Evolutionary conservation across 257 asterid genomes (phyloP), one percentile per base, ranked within the genome.

Genomic region (Penstemon eatonii): DNA sequence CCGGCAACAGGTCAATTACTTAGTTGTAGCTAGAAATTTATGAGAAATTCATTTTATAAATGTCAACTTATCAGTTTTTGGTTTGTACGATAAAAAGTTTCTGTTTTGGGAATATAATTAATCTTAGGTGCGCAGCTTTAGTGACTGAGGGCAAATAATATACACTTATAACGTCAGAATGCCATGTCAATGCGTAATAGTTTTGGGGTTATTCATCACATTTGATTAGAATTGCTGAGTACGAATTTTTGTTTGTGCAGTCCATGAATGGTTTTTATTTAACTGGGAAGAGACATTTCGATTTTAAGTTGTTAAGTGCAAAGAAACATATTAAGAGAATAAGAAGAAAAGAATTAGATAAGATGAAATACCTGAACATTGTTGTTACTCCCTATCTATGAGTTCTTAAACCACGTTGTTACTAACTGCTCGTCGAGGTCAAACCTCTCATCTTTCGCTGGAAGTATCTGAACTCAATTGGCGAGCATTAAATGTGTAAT

Each of bases 1-100:
- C 69, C 95, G 98, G 67, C 97, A 92, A 75, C 97, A 92, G 98
- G 98, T 92, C 6, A 51, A 15, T 69, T 56, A 11, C 38, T 59
- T 54, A 66, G 65, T 49, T 57, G 57, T 67, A 65, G 18, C n/a
- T 51, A 47, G 49, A 33, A 54, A 54, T 41, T 65, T 41, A 39
- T 50, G n/a, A 40, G 25, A 59, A 36, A 57, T 33, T 69, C 36
- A 13, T 33, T 46, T 60, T 43, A 33, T 39, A 3, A 44, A 51
- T 12, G 13, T 37, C 42, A 37, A 18, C 38, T 61, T 15, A 19
- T 42, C 8, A 43, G 12, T 4, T 7, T 15, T 18, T 15, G 7
- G n/a, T 56, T 8, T 5, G 3, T 6, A 4, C 18, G 4, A 56
- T 36, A 3, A n/a, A 36, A 8, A 9, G 8, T 46, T 12, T 43